Evolutionary conservation across 176 grass and related monocot species (phyloP).

Genomic region (Olyra latifolia): DNA sequence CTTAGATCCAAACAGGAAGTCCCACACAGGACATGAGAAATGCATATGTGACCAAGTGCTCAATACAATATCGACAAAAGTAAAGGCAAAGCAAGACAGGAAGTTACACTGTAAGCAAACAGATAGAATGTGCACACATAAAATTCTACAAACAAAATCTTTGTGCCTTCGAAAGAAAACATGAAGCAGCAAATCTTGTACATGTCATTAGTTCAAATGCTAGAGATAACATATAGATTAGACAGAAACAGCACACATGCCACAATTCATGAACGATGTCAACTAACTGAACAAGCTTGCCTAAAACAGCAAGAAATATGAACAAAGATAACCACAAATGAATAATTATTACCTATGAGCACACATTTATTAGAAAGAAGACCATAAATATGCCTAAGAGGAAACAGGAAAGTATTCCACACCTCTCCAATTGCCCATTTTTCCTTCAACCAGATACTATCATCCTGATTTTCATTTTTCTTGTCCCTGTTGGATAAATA

Average conservation of each 20-base stretch:
- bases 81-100: background rate
- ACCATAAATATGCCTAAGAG: background rate
- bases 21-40: background rate
- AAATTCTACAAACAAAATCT: background rate
- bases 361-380: background rate
- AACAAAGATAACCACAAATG: background rate
- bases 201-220: background rate
- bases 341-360: background rate
- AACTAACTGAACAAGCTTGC: conserved; percentile 5
- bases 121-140: background rate
- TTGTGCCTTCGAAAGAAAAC: background rate
- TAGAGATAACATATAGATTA: background rate
- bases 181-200: background rate
- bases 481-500: conserved; percentile 44
- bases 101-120: background rate
- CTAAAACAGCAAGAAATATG: background rate
- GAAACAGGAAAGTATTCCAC: conserved; percentile 17
- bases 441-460: conserved; percentile 85
- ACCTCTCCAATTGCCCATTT: conserved; percentile 89
- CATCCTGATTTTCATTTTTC: conserved; percentile 54
- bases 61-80: background rate
- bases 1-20: background rate
- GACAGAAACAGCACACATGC: background rate
- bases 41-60: background rate
- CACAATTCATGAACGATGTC: background rate